Evolutionary conservation across 441 rosid genomes (phyloP).

Genomic region (Rhodomyrtus psidioides): DNA sequence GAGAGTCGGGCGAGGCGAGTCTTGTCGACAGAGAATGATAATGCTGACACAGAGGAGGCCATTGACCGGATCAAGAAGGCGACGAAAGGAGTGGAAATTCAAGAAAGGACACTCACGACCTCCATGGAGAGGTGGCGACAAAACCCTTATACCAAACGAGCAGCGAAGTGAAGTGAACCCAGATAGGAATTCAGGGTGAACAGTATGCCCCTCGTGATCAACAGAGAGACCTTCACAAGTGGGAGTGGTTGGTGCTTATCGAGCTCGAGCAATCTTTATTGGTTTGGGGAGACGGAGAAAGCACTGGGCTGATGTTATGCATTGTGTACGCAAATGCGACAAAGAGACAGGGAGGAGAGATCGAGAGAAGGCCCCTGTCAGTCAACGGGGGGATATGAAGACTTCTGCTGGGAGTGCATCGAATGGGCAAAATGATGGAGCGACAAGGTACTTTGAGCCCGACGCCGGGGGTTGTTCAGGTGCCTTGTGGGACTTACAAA

Average conservation of each 20-base stretch:
- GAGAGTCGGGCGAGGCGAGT: slow-evolving; percentile 16
- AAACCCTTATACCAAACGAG: background rate
- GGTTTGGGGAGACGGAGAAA: background rate
- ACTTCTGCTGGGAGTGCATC: background rate
- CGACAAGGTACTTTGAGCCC: background rate
- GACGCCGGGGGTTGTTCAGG: background rate
- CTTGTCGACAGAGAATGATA: slow-evolving; percentile 20
- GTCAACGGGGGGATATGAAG: background rate
- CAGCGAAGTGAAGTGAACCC: background rate
- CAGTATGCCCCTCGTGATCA: background rate
- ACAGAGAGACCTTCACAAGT: background rate
- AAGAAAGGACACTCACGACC: background rate
- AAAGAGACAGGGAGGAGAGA: background rate
- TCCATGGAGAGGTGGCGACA: background rate
- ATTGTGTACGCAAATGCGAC: background rate
- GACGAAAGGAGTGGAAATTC: background rate
- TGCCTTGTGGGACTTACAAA: background rate
- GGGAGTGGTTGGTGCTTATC: background rate
- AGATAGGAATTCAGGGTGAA: background rate
- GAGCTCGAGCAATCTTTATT: background rate
- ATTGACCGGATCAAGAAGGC: slow-evolving; percentile 15
- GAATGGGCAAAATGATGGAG: background rate
- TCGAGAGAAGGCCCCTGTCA: background rate
- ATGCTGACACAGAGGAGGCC: slow-evolving; percentile 36
- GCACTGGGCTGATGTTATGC: background rate